Evolutionary conservation across 2,329 filamentous ascomycete genomes (phyloP).

Genomic region (Diaporthe ilicicola): DNA sequence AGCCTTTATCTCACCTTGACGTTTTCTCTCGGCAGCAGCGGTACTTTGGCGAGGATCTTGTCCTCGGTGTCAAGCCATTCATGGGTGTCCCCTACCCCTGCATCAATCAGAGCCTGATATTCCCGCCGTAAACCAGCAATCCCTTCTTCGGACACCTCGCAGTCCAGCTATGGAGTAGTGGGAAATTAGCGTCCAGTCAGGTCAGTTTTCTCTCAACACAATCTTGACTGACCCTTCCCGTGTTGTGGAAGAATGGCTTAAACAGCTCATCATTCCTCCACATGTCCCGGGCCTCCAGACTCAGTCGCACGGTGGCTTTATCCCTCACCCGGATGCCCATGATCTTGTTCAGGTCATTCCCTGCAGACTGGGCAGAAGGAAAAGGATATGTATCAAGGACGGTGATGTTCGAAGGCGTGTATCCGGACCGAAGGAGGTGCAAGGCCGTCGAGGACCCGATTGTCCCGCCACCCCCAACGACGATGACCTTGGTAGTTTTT

Average conservation of each 20-base stretch:
- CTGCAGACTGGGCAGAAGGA: slow-evolving; percentile 56
- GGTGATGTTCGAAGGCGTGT: slow-evolving; percentile 52
- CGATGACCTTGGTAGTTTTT: slow-evolving; percentile 43
- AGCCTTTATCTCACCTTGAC: slow-evolving; percentile 43
- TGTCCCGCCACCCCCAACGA: slow-evolving; percentile 58
- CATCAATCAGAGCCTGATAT: slow-evolving; percentile 47
- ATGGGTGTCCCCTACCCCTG: slow-evolving; percentile 50
- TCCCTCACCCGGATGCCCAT: slow-evolving; percentile 49
- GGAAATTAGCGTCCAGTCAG: not conserved
- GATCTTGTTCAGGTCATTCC: slow-evolving; percentile 58
- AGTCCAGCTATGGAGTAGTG: slow-evolving; percentile 39
- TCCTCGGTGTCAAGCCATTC: slow-evolving; percentile 54
- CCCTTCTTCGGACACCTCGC: slow-evolving; percentile 43
- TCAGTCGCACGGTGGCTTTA: slow-evolving; percentile 43
- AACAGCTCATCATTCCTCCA: slow-evolving; percentile 55
- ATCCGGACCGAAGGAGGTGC: slow-evolving; percentile 52
- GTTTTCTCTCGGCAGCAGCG: slow-evolving; percentile 48
- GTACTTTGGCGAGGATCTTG: slow-evolving; percentile 51
- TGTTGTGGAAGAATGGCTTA: slow-evolving; percentile 53
- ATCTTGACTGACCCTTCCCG: slow-evolving; percentile 46
- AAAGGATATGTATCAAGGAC: slow-evolving; percentile 55
- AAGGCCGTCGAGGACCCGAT: slow-evolving; percentile 57
- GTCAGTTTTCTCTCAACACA: slow-evolving; percentile 28
- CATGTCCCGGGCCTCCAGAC: slow-evolving; percentile 45
- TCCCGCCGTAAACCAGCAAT: slow-evolving; percentile 44